These are phyloP conservation scores for Hygrophoropsis aurantiaca DNA, from an alignment of 768 basidiomycete genomes.

Conservation along the genomic window DNA sequence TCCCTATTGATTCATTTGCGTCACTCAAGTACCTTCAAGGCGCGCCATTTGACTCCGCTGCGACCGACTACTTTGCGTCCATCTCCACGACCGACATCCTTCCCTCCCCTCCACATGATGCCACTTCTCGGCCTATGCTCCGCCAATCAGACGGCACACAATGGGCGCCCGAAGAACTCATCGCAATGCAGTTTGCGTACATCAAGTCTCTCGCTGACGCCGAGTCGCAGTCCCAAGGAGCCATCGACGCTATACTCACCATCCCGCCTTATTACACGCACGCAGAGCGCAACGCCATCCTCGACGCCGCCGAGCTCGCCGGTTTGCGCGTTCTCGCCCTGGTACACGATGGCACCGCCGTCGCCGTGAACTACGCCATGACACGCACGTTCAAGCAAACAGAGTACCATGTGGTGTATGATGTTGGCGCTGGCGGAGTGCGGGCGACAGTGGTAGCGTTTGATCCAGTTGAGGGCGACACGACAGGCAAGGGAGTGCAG, in stretches of 20 bases:
- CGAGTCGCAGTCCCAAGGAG: slow-evolving; percentile 74
- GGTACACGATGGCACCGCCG: slow-evolving; percentile 90
- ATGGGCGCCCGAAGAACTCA: slow-evolving; percentile 87
- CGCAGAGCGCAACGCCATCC: slow-evolving; percentile 87
- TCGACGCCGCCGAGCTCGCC: slow-evolving; percentile 89
- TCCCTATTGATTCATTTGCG: slow-evolving; percentile 84
- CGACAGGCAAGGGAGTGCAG: slow-evolving; percentile 62
- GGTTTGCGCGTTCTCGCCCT: slow-evolving; percentile 82
- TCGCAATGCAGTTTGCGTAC: slow-evolving; percentile 93
- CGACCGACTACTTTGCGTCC: slow-evolving; percentile 55
- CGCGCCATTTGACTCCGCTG: slow-evolving; percentile 57
- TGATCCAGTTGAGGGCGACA: slow-evolving; percentile 43
- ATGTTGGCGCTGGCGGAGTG: slow-evolving; percentile 85
- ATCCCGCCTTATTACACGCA: slow-evolving; percentile 91
- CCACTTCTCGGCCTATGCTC: too few species aligned
- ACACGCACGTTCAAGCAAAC: slow-evolving; percentile 76
- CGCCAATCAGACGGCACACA: slow-evolving; percentile 59
- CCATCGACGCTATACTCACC: slow-evolving; percentile 83
- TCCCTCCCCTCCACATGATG: slow-evolving; percentile 60
- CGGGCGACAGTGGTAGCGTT: slow-evolving; percentile 79
- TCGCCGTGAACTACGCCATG: slow-evolving; percentile 99
- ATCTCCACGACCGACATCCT: slow-evolving; percentile 54
- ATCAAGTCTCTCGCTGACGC: slow-evolving; percentile 85
- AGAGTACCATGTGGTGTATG: slow-evolving; percentile 90
- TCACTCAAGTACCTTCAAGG: slow-evolving; percentile 85